A percentile compares a stretch with the other conserved stretches of the same genome.
phyloP scores from a whole-genome alignment of 2,329 filamentous ascomycete genomes.

The Pseudogymnoascus verrucosus region DNA sequence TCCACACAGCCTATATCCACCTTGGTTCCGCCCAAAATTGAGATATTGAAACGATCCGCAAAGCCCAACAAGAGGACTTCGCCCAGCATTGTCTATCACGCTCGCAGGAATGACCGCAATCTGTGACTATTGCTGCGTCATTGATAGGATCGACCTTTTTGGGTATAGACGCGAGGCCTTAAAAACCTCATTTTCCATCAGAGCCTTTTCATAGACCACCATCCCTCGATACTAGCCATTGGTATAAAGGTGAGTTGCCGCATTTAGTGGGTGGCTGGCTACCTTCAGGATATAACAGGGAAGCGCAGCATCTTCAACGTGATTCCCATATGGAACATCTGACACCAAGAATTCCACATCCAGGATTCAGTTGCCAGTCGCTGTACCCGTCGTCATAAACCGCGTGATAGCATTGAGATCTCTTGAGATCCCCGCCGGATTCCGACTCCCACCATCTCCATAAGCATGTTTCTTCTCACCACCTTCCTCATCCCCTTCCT shows the following conservation, averaged over 20 bases:
- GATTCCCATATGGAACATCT: background rate
- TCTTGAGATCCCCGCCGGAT: background rate
- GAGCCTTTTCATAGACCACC: background rate
- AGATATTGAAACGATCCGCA: background rate
- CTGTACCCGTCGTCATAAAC: slow-evolving; percentile 5
- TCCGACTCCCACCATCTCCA: slow-evolving; percentile 22
- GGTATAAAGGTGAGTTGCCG: background rate
- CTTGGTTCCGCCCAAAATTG: background rate
- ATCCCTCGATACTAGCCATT: background rate
- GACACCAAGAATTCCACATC: background rate
- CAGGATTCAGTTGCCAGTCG: background rate
- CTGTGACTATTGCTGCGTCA: background rate
- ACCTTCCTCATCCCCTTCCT: slow-evolving; percentile 24
- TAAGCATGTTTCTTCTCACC: slow-evolving; percentile 33
- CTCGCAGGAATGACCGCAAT: background rate
- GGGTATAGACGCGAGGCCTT: background rate
- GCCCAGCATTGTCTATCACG: background rate
- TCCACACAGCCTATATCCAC: background rate
- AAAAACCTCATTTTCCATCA: background rate
- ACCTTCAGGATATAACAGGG: background rate
- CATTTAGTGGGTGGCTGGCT: background rate
- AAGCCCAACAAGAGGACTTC: background rate
- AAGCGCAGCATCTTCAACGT: background rate
- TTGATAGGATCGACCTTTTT: background rate
- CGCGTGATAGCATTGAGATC: background rate